Base-by-base conservation (phyloP, 208 protist species). In the Blechomonas ayalai region DNA sequence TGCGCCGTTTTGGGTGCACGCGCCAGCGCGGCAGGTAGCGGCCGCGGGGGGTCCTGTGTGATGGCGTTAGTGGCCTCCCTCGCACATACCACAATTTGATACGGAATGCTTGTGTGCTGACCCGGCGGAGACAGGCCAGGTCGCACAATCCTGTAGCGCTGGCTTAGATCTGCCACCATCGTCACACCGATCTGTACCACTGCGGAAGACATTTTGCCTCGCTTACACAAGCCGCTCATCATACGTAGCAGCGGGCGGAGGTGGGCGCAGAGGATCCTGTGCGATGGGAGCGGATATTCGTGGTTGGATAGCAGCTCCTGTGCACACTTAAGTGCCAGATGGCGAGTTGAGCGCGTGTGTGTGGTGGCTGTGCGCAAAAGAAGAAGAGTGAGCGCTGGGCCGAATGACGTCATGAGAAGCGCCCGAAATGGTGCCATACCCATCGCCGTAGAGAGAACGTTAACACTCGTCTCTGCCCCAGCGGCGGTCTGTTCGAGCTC, bases 131-230 rank as follows among this genome's bases (percentile, higher is more conserved):
- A 10, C 34, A 61, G 24, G 32, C 26, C 45, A 1, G 73, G 71
- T n/a, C 68, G 57, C 33, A 70, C 59, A 8, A 49, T 41, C 44
- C 62, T 54, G 45, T 89, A 93, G 10, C 85, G 73, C 43, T 66
- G 47, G 35, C 79, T 68, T n/a, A 94, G 56, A 48, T 88, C 73
- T 4, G 75, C 73, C 7, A 94, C 58, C 12, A 94, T 46, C 5
- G 66, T 80, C n/a, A 90, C 75, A 28, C 81, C 85, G 32, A 87
- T 73, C 49, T 94, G 85, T 28, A 90, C 81, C 7, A 89, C 67
- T 4, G 71, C 65, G 26, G 68, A 82, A 12, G 67, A 64, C 58
- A 83, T 77, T 47, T 75, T 75, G 28, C 77, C 67, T 27, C 61
- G 64, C 18, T 54, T 52, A 59, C 85, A 94, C 26, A 94, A 34